A percentile compares a stretch with the other conserved stretches of the same genome.
Evolutionary conservation across 1,284 basidiomycete species (phyloP).

Genomic region (Fomitopsis betulina): DNA sequence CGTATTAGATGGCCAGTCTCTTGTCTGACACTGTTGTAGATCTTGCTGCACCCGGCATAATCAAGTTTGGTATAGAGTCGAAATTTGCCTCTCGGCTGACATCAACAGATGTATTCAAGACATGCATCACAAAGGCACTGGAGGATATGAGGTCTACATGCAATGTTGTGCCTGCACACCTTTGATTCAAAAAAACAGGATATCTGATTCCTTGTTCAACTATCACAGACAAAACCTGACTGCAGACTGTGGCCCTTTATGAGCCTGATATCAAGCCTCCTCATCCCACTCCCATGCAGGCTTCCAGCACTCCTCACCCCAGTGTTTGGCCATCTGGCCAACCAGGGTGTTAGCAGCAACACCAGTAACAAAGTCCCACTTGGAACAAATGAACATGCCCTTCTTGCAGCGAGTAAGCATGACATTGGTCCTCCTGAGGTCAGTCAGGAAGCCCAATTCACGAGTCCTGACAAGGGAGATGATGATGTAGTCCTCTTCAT

Average conservation of each 20-base stretch:
- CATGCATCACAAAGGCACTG: constrained; percentile 65
- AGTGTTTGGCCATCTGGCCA: constrained; percentile 38
- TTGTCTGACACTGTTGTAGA: constrained; percentile 43
- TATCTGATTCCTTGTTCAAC: neutral
- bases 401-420: constrained; percentile 65
- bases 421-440: constrained; percentile 55
- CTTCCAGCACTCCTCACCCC: constrained; percentile 38
- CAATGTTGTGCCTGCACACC: constrained; percentile 7
- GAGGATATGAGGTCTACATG: constrained; percentile 67
- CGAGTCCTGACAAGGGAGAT: constrained; percentile 52
- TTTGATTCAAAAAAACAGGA: constrained; percentile 4
- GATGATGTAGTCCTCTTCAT: constrained; percentile 50
- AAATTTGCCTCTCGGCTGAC: constrained; percentile 73
- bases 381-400: constrained; percentile 64
- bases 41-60: constrained; percentile 72
- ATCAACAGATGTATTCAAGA: constrained; percentile 70
- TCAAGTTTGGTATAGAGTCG: constrained; percentile 96
- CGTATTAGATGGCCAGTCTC: constrained; percentile 3
- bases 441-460: constrained; percentile 43
- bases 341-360: constrained; percentile 37
- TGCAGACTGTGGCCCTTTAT: too few species aligned
- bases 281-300: constrained; percentile 25
- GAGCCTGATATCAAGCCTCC: constrained; percentile 12
- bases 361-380: constrained; percentile 46
- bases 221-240: too few species aligned